Conservation (phyloP, 192 early-diverging fungal species). For the Backusella circina region DNA sequence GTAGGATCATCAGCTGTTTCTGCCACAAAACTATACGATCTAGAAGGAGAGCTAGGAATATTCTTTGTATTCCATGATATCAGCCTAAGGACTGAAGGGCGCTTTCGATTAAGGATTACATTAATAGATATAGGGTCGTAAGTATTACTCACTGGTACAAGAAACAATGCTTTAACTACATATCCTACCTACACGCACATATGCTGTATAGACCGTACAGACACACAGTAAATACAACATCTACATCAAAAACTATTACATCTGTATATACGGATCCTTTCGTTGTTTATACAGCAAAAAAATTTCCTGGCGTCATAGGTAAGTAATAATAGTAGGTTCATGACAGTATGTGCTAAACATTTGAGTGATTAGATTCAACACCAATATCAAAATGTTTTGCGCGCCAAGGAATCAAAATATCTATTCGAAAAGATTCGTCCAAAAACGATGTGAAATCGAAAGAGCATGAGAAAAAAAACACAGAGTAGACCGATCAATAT, state of each 20-base stretch:
- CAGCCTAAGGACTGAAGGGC: constrained; percentile 72
- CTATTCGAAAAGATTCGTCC: constrained; percentile 55
- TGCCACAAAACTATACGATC: constrained; percentile 62
- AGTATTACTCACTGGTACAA: constrained; percentile 22
- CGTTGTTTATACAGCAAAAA: constrained; percentile 70
- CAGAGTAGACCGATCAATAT: neutral
- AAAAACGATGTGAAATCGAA: neutral
- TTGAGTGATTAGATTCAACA: constrained; percentile 53
- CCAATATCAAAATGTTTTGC: constrained; percentile 70
- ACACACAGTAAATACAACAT: constrained; percentile 10
- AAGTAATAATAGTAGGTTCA: neutral
- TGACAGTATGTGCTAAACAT: neutral
- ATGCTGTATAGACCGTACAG: neutral
- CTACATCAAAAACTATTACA: constrained; percentile 32
- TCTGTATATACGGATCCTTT: constrained; percentile 62
- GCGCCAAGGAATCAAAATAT: constrained; percentile 73
- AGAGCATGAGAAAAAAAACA: neutral
- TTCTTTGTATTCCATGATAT: constrained; percentile 83
- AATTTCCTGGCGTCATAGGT: constrained; percentile 67
- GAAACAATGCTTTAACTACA: constrained; percentile 19
- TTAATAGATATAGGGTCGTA: constrained; percentile 60
- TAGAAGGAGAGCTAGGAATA: constrained; percentile 61
- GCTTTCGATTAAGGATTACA: constrained; percentile 65
- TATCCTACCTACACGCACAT: neutral
- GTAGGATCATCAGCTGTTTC: constrained; percentile 69